Evolutionary conservation across 495 filamentous ascomycete species (phyloP).

Genomic region (Daldinia caldariorum): DNA sequence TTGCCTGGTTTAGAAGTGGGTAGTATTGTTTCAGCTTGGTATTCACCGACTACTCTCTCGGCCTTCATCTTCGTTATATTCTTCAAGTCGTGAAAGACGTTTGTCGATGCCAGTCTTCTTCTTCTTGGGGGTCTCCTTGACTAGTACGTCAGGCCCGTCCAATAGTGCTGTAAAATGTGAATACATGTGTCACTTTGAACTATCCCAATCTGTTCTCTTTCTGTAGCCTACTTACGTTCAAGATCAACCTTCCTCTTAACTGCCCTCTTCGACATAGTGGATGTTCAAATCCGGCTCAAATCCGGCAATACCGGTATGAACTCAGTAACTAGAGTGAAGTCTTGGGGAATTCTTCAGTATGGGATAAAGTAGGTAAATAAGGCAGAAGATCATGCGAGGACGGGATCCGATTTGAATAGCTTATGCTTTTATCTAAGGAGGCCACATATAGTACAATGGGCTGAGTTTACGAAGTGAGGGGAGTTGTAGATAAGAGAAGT

Average conservation of each 20-base stretch:
- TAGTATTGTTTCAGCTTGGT: not conserved
- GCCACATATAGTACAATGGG: not conserved
- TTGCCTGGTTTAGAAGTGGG: not conserved
- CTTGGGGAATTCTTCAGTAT: no score
- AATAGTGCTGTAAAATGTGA: slow-evolving; percentile 21
- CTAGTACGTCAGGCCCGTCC: slow-evolving; percentile 23
- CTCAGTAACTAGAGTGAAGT: no score
- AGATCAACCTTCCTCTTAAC: slow-evolving; percentile 26
- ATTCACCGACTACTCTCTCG: slow-evolving; percentile 48
- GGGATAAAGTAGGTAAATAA: not conserved
- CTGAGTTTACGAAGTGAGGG: not conserved
- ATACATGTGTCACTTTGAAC: not conserved
- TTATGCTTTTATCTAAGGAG: not conserved
- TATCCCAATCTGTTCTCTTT: not conserved
- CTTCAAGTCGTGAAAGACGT: slow-evolving; percentile 45
- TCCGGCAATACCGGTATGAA: no score
- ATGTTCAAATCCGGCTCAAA: not conserved
- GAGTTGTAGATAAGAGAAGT: no score
- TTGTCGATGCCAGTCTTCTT: slow-evolving; percentile 28
- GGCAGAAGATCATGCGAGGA: not conserved
- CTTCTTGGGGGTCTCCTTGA: slow-evolving; percentile 18
- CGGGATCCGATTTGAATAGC: not conserved
- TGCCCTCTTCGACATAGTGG: slow-evolving; percentile 23
- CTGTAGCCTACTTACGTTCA: slow-evolving; percentile 15
- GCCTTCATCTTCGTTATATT: slow-evolving; percentile 53